These are phyloP conservation scores for Tetrahymena malaccensis DNA, from an alignment of 73 alveolate genomes.

Conservation along the genomic window DNA sequence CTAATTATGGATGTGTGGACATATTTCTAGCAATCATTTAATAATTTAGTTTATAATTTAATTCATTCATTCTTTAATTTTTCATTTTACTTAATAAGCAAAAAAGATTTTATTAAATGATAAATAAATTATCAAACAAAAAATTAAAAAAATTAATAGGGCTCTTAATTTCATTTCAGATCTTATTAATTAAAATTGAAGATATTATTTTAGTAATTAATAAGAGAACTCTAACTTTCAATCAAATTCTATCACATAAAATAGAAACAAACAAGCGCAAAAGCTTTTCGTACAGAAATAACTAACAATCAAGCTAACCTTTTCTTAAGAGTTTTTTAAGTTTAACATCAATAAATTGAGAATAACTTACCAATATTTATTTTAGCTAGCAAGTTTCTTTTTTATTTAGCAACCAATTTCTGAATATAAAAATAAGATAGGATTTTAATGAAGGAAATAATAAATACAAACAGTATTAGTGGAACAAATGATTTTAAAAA, in stretches of 20 bases:
- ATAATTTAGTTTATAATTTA: too few species aligned
- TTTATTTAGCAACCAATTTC: neutral
- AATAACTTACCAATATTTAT: neutral
- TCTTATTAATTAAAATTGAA: neutral
- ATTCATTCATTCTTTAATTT: too few species aligned
- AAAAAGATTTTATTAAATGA: neutral
- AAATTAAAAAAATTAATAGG: neutral
- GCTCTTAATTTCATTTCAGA: neutral
- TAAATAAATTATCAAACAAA: neutral
- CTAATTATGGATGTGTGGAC: too few species aligned
- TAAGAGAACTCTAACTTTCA: neutral
- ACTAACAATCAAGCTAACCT: neutral
- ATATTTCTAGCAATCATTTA: neutral
- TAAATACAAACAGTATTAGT: neutral
- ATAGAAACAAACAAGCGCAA: neutral
- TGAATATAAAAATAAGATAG: neutral
- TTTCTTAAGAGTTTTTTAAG: neutral
- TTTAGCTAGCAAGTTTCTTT: neutral
- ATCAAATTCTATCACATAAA: neutral
- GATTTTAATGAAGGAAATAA: neutral
- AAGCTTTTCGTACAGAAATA: neutral
- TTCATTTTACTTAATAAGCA: neutral
- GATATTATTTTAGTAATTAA: neutral
- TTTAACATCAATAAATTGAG: neutral
- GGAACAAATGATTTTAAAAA: neutral